Evolutionary conservation across 208 protist species (phyloP), one percentile per base, ranked within the genome.

Genomic region (Sergeia podlipaevii): DNA sequence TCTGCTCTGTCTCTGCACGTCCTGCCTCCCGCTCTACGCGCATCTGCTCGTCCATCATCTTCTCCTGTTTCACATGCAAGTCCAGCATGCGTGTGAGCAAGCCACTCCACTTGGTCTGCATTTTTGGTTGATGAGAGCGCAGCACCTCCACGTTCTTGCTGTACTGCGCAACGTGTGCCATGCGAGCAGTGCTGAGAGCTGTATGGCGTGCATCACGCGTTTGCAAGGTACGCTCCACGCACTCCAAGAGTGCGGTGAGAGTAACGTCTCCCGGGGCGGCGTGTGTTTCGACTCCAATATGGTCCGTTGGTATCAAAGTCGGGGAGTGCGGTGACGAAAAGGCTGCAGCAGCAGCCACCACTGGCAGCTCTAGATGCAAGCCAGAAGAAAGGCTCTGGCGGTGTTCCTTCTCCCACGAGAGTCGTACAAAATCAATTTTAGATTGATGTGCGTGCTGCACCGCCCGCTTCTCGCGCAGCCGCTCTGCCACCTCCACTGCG

Each of bases 361-460:
- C 20, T 6, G 58, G 63, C 10, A 76, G 33, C 17, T 54, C 27
- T 1, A 87, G 60, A 13, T 44, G 44, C 39, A 67, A 59, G 10
- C 65, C 60, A 24, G 75, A 71, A 18, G 52, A 41, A 15, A 90
- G 70, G 34, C 74, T 56, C 46, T 85, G 71, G 13, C 74, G 70
- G 52, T 81, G 75, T 43, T 80, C 77, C 11, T 62, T 58, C 60
- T 78, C 77, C 82, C 82, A 90, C 29, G 65, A 43, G 5, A 43
- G 63, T 8, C 66, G 60, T 32, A 70, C 18, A 29, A 73, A 72
- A 28, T 90, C 74, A 15, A 85, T 50, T 24, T 67, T 76, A 2
- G 70, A 47, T 26, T 71, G 41, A 29, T 74, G 58, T 42, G 78
- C 64, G 36, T 82, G 72, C 46, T 81, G 82, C 28, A 43, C 49